Evolutionary conservation across 148 eudicot species (phyloP).

Genomic region (Vaccinium darrowii): DNA sequence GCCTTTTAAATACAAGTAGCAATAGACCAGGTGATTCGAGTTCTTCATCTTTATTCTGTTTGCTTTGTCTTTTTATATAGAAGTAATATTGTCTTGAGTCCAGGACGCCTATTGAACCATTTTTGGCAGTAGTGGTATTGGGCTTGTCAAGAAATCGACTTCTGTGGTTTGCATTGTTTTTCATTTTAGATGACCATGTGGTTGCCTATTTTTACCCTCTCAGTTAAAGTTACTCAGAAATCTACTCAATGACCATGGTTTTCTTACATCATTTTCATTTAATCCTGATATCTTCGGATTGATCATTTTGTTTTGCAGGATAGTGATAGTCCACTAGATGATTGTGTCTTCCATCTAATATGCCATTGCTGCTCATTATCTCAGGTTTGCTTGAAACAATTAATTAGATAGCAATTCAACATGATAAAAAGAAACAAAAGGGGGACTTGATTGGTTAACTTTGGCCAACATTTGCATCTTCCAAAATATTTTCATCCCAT

Average conservation of each 20-base stretch:
- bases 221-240: background rate
- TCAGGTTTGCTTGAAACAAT: slow-evolving; percentile 53
- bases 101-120: background rate
- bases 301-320: slow-evolving; percentile 44
- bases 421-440: background rate
- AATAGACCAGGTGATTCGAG: background rate
- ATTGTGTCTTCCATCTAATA: slow-evolving; percentile 73
- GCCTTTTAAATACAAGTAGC: background rate
- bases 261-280: background rate
- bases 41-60: background rate
- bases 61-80: background rate
- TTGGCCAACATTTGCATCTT: background rate
- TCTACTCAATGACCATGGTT: background rate
- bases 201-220: background rate
- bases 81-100: background rate
- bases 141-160: background rate
- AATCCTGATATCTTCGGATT: slow-evolving; percentile 13
- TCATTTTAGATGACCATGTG: background rate
- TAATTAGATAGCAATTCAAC: background rate
- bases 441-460: background rate
- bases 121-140: background rate
- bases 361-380: slow-evolving; percentile 86
- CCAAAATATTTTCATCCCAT: background rate
- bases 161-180: background rate
- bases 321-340: slow-evolving; percentile 67